phyloP scores from a whole-genome alignment of 805 yeast genomes.

The Kazachstania taianensis region DNA sequence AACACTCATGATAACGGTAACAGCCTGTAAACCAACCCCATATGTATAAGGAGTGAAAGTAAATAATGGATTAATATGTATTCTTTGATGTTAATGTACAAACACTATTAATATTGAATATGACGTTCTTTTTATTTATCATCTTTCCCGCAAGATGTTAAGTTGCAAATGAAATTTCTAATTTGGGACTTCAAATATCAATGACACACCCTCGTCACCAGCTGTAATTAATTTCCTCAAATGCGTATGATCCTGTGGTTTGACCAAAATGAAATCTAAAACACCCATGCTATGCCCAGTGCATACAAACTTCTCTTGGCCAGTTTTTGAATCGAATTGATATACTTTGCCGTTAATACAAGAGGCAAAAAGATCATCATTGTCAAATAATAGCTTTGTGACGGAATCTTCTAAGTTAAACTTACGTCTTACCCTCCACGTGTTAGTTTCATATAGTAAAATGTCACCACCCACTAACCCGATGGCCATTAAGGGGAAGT shows the following conservation, averaged over 20 bases:
- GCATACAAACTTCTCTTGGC: conserved; percentile 65
- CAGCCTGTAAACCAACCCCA: too few species aligned
- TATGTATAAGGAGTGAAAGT: too few species aligned
- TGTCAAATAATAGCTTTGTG: conserved; percentile 64
- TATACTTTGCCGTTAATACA: conserved; percentile 80
- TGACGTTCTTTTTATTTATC: not conserved
- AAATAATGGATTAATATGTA: too few species aligned
- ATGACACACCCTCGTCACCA: conserved; percentile 92
- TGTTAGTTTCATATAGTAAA: conserved; percentile 67
- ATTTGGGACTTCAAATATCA: conserved; percentile 45
- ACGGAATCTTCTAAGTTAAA: conserved; percentile 70
- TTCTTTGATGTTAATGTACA: not conserved
- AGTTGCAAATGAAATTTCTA: conserved; percentile 6
- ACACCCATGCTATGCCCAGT: conserved; percentile 93
- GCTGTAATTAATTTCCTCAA: conserved; percentile 66
- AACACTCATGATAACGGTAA: too few species aligned
- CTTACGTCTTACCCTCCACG: conserved; percentile 77
- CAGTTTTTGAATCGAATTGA: conserved; percentile 85
- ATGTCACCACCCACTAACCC: conserved; percentile 87
- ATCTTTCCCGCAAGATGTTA: not conserved
- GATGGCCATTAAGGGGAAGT: conserved; percentile 58
- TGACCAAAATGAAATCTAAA: conserved; percentile 67
- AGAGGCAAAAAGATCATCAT: conserved; percentile 51
- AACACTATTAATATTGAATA: too few species aligned
- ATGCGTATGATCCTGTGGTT: conserved; percentile 25